phyloP scores from a whole-genome alignment of 2,329 filamentous ascomycete species.

The Fusarium sp. region DNA sequence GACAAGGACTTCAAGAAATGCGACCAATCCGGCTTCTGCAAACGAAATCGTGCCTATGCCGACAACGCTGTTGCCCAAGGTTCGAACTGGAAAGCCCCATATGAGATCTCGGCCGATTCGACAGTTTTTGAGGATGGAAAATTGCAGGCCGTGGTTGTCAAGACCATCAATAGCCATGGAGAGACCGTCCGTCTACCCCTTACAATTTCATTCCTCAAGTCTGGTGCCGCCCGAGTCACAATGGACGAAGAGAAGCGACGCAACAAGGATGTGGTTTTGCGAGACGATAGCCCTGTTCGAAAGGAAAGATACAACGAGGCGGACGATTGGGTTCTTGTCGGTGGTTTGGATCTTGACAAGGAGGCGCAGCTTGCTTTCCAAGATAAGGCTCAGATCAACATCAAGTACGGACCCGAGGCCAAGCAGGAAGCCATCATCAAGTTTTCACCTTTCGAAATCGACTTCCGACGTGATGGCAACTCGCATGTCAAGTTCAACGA shows the following conservation, averaged over 20 bases:
- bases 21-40: conserved; percentile 95
- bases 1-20: conserved; percentile 98
- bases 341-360: conserved; percentile 78
- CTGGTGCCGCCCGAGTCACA: conserved; percentile 85
- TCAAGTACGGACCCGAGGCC: conserved; percentile 81
- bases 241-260: conserved; percentile 91
- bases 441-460: conserved; percentile 83
- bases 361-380: conserved; percentile 74
- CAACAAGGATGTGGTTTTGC: conserved; percentile 87
- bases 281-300: conserved; percentile 82
- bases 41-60: conserved; percentile 90
- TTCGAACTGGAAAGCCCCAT: conserved; percentile 81
- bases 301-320: conserved; percentile 97
- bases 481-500: conserved; percentile 91
- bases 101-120: conserved; percentile 77
- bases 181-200: conserved; percentile 83
- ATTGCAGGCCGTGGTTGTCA: conserved; percentile 82
- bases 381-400: conserved; percentile 73
- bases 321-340: conserved; percentile 86
- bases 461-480: conserved; percentile 85
- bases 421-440: conserved; percentile 85
- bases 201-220: conserved; percentile 88
- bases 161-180: conserved; percentile 71
- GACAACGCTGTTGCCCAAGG: conserved; percentile 75
- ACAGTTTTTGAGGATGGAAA: conserved; percentile 82